phyloP scores from a whole-genome alignment of 2,329 filamentous ascomycete species.

The Sporothrix euskadiensis region DNA sequence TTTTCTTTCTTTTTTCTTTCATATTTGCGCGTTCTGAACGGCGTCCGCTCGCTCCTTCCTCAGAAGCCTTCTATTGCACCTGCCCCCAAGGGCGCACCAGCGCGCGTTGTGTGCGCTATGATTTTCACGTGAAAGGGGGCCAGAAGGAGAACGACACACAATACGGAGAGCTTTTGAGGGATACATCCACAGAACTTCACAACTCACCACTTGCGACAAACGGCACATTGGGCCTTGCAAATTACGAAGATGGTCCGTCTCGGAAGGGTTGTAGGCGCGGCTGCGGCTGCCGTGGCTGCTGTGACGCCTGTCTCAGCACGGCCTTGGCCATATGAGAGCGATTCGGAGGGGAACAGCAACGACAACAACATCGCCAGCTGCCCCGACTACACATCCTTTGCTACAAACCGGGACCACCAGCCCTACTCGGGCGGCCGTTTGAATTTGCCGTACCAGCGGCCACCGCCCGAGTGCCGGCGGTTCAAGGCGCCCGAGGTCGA shows the following conservation, averaged over 20 bases:
- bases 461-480: slow-evolving; percentile 66
- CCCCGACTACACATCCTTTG: slow-evolving; percentile 38
- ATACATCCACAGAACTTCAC: too few species aligned
- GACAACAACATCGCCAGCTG: background rate
- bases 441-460: slow-evolving; percentile 49
- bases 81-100: background rate
- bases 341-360: background rate
- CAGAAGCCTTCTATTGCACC: background rate
- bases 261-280: background rate
- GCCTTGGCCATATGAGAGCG: background rate
- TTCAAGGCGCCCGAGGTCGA: slow-evolving; percentile 72
- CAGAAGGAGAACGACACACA: slow-evolving; percentile 5
- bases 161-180: too few species aligned
- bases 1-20: too few species aligned
- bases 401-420: slow-evolving; percentile 36
- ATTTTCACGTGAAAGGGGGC: slow-evolving; percentile 20
- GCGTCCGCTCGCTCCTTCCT: background rate
- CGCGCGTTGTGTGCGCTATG: background rate
- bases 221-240: background rate
- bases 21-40: background rate
- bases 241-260: slow-evolving; percentile 13
- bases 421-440: slow-evolving; percentile 39
- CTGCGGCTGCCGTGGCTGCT: background rate
- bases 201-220: background rate
- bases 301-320: slow-evolving; percentile 11